Percentiles rank a stretch among this genome's conserved stretches.
Evolutionary conservation across 352 stramenopile genomes (phyloP).

Genomic region (Phytophthora tubulina): DNA sequence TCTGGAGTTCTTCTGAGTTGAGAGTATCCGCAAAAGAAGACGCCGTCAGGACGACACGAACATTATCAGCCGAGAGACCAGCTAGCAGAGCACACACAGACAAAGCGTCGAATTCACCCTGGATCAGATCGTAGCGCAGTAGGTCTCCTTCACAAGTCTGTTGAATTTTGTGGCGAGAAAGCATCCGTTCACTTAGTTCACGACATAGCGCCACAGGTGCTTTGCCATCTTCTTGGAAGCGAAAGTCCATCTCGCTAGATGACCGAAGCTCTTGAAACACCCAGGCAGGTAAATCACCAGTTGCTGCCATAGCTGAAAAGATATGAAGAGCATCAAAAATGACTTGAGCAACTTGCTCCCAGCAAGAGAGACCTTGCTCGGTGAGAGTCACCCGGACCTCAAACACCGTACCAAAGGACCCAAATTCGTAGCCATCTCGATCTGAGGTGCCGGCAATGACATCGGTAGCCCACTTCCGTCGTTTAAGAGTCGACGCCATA

Average conservation of each 20-base stretch:
- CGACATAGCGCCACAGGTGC: slow-evolving; percentile 49
- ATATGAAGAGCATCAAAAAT: slow-evolving; percentile 59
- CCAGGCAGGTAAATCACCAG: slow-evolving; percentile 45
- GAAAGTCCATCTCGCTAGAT: slow-evolving; percentile 60
- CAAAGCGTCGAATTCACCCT: slow-evolving; percentile 55
- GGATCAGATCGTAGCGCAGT: slow-evolving; percentile 64
- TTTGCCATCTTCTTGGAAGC: slow-evolving; percentile 69
- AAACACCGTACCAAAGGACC: slow-evolving; percentile 68
- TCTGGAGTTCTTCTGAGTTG: slow-evolving; percentile 12
- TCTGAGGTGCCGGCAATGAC: slow-evolving; percentile 60
- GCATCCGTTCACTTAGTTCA: slow-evolving; percentile 67
- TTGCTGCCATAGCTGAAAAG: slow-evolving; percentile 22
- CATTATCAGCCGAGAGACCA: slow-evolving; percentile 60
- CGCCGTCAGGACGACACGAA: slow-evolving; percentile 69
- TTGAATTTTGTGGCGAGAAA: slow-evolving; percentile 49
- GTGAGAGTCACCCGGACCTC: slow-evolving; percentile 67
- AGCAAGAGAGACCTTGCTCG: slow-evolving; percentile 47
- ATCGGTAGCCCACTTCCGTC: slow-evolving; percentile 52
- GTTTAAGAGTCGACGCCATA: slow-evolving; percentile 51
- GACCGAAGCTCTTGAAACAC: slow-evolving; percentile 67
- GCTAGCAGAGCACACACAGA: slow-evolving; percentile 43
- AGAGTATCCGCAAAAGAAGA: slow-evolving; percentile 50
- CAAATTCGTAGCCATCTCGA: slow-evolving; percentile 67
- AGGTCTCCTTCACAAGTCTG: slow-evolving; percentile 48
- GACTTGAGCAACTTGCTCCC: slow-evolving; percentile 53